These are phyloP conservation scores for Erysiphe pulchra DNA, from an alignment of 2,329 filamentous ascomycete genomes.

Conservation along the genomic window DNA sequence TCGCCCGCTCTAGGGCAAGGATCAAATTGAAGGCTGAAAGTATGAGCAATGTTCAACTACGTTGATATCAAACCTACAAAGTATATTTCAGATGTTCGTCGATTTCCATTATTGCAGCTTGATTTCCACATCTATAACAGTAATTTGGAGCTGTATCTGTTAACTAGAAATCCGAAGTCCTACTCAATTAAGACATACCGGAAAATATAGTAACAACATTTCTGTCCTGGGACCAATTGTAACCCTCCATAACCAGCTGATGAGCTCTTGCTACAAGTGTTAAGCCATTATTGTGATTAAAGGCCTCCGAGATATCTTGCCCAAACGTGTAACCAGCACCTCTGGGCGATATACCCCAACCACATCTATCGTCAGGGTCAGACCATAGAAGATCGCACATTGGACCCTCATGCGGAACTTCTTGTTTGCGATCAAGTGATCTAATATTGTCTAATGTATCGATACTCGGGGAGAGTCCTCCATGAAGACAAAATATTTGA, in stretches of 20 bases:
- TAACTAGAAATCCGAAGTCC: not conserved
- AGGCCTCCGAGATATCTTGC: constrained; percentile 93
- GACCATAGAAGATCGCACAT: constrained; percentile 98
- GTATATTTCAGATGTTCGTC: constrained; percentile 32
- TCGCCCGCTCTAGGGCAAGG: constrained; percentile 92
- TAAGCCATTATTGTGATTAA: constrained; percentile 96
- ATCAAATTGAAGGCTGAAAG: constrained; percentile 79
- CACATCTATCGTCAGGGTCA: constrained; percentile 87
- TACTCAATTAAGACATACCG: constrained; percentile 23
- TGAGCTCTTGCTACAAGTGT: constrained; percentile 89
- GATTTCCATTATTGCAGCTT: constrained; percentile 99
- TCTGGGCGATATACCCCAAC: constrained; percentile 86
- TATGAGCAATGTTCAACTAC: constrained; percentile 8
- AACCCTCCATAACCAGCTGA: constrained; percentile 97
- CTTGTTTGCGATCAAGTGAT: constrained; percentile 85
- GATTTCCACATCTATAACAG: constrained; percentile 97
- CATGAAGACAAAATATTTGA: constrained; percentile 97
- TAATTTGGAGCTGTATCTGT: constrained; percentile 49
- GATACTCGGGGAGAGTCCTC: constrained; percentile 85
- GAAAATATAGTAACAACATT: constrained; percentile 99
- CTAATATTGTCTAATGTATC: constrained; percentile 91
- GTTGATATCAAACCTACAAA: not conserved
- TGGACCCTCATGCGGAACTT: constrained; percentile 91
- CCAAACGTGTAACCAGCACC: constrained; percentile 89
- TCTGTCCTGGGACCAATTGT: constrained; percentile 96